Evolutionary conservation across 2,329 filamentous ascomycete species (phyloP).

Genomic region (Epichloe sp.): DNA sequence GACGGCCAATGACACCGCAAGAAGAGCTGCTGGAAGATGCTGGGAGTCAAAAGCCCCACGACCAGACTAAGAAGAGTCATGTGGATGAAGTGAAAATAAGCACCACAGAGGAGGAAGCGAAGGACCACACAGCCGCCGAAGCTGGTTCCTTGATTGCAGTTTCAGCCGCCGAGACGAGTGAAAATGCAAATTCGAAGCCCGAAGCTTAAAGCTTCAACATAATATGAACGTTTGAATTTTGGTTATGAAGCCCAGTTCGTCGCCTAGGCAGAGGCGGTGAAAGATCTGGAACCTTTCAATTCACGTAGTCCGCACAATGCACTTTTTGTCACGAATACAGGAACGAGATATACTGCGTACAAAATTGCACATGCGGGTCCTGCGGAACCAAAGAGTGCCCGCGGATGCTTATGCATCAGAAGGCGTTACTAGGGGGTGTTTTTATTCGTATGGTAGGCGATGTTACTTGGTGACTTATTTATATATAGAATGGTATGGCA

Average conservation of each 20-base stretch:
- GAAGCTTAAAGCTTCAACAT: not conserved
- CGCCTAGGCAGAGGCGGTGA: no score
- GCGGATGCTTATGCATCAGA: not conserved
- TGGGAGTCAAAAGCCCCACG: not conserved
- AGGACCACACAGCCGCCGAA: not conserved
- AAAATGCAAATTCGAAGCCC: not conserved
- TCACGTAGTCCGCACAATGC: no score
- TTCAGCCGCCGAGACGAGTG: not conserved
- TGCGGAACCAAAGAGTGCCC: not conserved
- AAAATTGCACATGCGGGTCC: not conserved
- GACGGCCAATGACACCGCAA: slow-evolving; percentile 19
- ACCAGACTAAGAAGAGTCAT: not conserved
- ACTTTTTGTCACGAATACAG: no score
- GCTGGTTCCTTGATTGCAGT: not conserved
- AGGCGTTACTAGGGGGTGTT: not conserved
- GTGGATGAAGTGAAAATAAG: not conserved
- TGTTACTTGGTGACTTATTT: not conserved
- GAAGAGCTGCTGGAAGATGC: slow-evolving; percentile 13
- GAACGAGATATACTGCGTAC: no score
- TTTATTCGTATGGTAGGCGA: not conserved
- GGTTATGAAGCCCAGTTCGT: no score
- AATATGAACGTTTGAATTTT: not conserved
- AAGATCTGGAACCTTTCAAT: no score
- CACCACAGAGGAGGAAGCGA: not conserved
- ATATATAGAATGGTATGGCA: not conserved